phyloP scores from a whole-genome alignment of 1,284 basidiomycete genomes.

The Leccinum holopus region DNA sequence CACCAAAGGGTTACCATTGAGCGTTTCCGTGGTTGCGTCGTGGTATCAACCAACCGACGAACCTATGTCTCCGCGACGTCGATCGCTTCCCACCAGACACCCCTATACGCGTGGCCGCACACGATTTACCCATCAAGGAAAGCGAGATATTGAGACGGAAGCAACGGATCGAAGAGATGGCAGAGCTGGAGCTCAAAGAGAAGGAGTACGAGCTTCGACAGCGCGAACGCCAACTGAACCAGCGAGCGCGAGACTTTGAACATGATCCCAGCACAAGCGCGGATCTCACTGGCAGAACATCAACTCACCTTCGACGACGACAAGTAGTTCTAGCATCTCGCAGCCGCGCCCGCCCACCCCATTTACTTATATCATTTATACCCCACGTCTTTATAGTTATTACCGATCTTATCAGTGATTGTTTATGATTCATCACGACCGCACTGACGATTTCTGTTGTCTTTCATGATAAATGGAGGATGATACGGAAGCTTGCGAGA shows the following conservation, averaged over 20 bases:
- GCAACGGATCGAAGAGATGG: constrained; percentile 48
- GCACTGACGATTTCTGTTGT: background rate
- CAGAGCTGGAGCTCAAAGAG: constrained; percentile 51
- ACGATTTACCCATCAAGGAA: constrained; percentile 31
- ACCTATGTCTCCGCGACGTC: constrained; percentile 36
- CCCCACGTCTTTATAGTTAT: background rate
- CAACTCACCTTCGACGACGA: constrained; percentile 36
- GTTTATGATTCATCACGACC: background rate
- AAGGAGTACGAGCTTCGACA: constrained; percentile 54
- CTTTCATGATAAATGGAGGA: background rate
- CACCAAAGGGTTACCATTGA: constrained; percentile 59
- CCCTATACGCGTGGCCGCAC: constrained; percentile 26
- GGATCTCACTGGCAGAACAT: constrained; percentile 33
- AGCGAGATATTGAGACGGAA: constrained; percentile 39
- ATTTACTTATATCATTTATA: background rate
- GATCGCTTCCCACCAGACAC: constrained; percentile 28
- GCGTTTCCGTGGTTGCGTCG: constrained; percentile 62
- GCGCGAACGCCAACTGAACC: constrained; percentile 60
- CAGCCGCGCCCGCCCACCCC: constrained; percentile 19
- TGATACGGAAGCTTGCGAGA: background rate
- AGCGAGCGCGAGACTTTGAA: constrained; percentile 54
- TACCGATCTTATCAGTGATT: background rate
- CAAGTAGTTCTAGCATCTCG: constrained; percentile 18
- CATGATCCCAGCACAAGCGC: constrained; percentile 40
- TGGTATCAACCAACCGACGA: constrained; percentile 52